Base-by-base conservation (phyloP, 306 rosid species). In the Carpinus fangiana region DNA sequence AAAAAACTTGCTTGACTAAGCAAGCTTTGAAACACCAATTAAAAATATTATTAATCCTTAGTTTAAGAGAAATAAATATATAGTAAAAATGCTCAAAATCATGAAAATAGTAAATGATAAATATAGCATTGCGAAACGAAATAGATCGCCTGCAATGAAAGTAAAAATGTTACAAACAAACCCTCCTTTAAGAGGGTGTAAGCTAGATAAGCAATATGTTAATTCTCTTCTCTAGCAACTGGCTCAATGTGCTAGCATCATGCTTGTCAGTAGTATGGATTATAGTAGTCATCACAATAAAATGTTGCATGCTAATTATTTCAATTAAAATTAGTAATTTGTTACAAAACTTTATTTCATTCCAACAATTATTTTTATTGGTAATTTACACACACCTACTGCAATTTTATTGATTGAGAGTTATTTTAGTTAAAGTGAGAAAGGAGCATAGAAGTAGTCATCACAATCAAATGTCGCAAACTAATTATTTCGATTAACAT, bases 181-280 rank as follows among this genome's bases (percentile, higher is more conserved):
- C 17, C 50, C 72, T 67, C 41, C 52, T 67, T 67, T 46, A 41
- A 67, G 5, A 67, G 13, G 18, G 72, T 14, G 31, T 67, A 67
- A 41, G 72, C 8, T 67, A 41, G 4, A 41, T 36, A 67, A 67
- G 72, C 51, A 67, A 67, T 41, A 67, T 67, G n/a, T 18, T 41
- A 51, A 67, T 67, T 67, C 41, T 41, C 31, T 67, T 38, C 72
- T 41, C 50, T n/a, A 41, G 21, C 51, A 67, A 67, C 52, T 12
- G 10, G 48, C 12, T 18, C 48, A n/a, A 14, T 67, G 20, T 14
- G 45, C 13, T 67, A 67, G 7, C 48, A 41, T 67, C 23, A 18
- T 14, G 16, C 72, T 48, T 7, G 3, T 31, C 18, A 6, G 18
- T 14, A 11, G 18, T 28, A 31, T 28, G 41, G 69, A 31, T 61